phyloP scores from a whole-genome alignment of 257 asterid species.

The Cinchona pubescens region DNA sequence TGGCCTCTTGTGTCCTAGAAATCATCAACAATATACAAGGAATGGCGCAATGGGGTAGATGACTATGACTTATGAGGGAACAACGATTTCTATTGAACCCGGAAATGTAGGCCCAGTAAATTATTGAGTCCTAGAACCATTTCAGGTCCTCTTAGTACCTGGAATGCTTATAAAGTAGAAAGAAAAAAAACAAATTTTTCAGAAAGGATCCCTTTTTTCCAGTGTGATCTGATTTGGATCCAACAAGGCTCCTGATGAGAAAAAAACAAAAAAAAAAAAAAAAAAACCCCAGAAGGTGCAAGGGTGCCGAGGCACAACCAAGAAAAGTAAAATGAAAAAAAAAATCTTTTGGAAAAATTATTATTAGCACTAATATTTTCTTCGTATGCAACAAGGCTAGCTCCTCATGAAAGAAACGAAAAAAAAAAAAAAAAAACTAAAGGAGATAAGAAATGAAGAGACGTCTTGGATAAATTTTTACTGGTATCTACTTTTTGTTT shows the following conservation, averaged over 20 bases:
- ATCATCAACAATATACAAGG: constrained; percentile 7
- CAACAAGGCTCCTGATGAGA: not conserved
- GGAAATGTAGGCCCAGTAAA: not conserved
- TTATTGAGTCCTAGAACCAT: not conserved
- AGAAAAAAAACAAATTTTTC: not conserved
- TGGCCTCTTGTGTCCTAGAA: constrained; percentile 1
- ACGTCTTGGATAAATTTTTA: too few species aligned
- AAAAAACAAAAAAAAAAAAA: not conserved
- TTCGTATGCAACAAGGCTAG: too few species aligned
- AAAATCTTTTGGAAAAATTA: not conserved
- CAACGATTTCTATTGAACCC: not conserved
- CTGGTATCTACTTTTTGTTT: too few species aligned
- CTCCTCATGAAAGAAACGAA: too few species aligned
- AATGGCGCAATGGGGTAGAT: too few species aligned
- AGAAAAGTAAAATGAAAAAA: too few species aligned
- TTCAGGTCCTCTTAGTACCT: not conserved
- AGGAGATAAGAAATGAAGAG: too few species aligned
- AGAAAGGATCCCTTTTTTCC: not conserved
- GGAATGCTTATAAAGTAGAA: not conserved
- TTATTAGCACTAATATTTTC: too few species aligned
- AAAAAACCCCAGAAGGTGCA: too few species aligned
- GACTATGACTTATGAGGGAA: not conserved
- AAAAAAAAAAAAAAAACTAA: too few species aligned
- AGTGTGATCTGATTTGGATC: constrained; percentile 16
- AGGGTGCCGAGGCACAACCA: too few species aligned